Evolutionary conservation across 202 grass and related monocot genomes (phyloP), one percentile per base, ranked within the genome.

Genomic region (Elaeis oleifera): DNA sequence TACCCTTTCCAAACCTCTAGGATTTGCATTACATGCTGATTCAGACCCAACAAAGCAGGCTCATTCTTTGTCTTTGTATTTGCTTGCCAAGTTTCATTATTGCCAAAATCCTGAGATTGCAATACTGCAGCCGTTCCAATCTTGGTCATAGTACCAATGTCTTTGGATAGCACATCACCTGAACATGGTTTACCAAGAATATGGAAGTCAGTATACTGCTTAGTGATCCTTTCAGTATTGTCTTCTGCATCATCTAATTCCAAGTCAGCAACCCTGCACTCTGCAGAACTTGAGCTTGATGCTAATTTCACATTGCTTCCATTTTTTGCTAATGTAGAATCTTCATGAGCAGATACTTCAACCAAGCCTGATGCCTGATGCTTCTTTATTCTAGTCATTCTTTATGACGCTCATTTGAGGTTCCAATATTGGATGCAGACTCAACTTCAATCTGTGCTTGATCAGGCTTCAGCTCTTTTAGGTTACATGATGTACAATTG

Each of bases 1-100:
- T 96, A 51, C 84, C 84, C 29, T 91, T 53, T 68, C 74, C 53
- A 78, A 65, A 48, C 29, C 76, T 77, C 70, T 59, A 71, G 18
- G 64, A 66, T 64, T 71, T 74, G 51, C 16, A 58, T 71, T 59
- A 39, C 24, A 56, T 51, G 9, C 22, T 7, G 85, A 79, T 9
- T 74, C 64, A 8, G 55, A 70, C 68, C 21, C 70, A 73, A 49
- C 26, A 55, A 44, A 74, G 50, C 4, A 75, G 32, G 50, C 5
- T 75, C 66, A 71, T 61, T 23, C 14, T 79, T 72, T 61, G 23
- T 18, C 17, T 79, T 69, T 61, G 23, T 18, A 15, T 62, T 74
- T 55, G 54, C 69, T 63, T 74, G 26, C 48, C 63, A 67, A 53
- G 52, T 21, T 52, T 71, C 74, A 53, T 67, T 53, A 64, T 82